Evolutionary conservation across 257 asterid species (phyloP).

Genomic region (Scutellaria galericulata): DNA sequence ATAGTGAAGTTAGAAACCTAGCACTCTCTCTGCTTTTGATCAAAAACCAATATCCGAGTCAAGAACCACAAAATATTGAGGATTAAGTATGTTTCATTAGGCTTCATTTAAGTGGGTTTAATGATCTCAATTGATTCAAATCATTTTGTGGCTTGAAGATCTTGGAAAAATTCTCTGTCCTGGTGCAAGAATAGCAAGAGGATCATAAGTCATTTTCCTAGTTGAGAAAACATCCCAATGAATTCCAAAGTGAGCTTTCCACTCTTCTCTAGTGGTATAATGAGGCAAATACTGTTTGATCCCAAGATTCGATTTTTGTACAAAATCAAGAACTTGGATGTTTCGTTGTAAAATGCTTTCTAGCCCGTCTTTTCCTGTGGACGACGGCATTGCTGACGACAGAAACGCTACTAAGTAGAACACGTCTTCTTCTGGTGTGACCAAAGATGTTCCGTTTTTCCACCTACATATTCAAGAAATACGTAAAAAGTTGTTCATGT

Average conservation of each 20-base stretch:
- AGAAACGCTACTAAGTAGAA: slow-evolving; percentile 76
- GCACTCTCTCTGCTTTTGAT: too few relatives aligned
- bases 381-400: slow-evolving; percentile 71
- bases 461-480: slow-evolving; percentile 47
- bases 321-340: slow-evolving; percentile 55
- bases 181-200: slow-evolving; percentile 86
- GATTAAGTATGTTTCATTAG: too few relatives aligned
- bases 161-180: slow-evolving; percentile 77
- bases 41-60: too few relatives aligned
- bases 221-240: slow-evolving; percentile 65
- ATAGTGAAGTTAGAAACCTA: too few relatives aligned
- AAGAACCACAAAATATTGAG: too few relatives aligned
- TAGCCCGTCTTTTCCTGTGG: slow-evolving; percentile 66
- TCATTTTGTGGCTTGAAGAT: slow-evolving; percentile 22
- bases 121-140: neutral
- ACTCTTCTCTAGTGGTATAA: slow-evolving; percentile 66
- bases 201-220: slow-evolving; percentile 76
- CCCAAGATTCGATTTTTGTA: slow-evolving; percentile 53
- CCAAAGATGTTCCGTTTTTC: slow-evolving; percentile 73
- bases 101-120: too few relatives aligned
- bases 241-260: slow-evolving; percentile 79
- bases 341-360: slow-evolving; percentile 60
- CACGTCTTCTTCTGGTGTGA: slow-evolving; percentile 74
- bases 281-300: slow-evolving; percentile 87
- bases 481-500: too few relatives aligned